Base-by-base conservation (phyloP, 306 rosid genomes). In the Dryas alaskensis region DNA sequence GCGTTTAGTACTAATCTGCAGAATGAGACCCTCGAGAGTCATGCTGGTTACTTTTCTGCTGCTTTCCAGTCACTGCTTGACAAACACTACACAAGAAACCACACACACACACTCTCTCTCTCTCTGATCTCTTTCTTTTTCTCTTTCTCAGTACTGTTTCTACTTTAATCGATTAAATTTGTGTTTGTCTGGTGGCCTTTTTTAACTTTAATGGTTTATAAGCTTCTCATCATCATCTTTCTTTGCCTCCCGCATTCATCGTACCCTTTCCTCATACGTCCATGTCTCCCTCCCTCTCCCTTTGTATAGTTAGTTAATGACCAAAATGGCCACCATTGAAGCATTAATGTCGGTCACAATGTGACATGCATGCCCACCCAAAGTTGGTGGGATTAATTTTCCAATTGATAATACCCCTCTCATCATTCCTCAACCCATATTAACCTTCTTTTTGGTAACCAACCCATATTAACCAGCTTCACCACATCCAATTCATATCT, bases 221-320 rank as follows among this genome's bases (percentile, higher is more conserved):
- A 75, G 76, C 69, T 79, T 71, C 78, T 73, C 57, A 54, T 57
- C 54, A 13, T 43, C 65, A 46, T 72, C 57, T 67, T 70, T 73
- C 49, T 70, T 85, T 55, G 80, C 85, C 86, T 85, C 97, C 96
- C 96, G 89, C 92, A 85, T 89, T 86, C 85, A 72, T 82, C 86
- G 92, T 89, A 85, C 93, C 72, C 77, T 83, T 78, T 73, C 60
- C 48, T 88, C 83, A 85, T 84, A 81, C 73, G 91, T 86, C 89
- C 39, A 27, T 84, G 83, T 89, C 89, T 51, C 68, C 68, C 49
- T 57, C 46, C 11, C 61, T 16, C 13, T 76, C 78, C 65, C 88
- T 22, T 64, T 65, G 42, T 45, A 10, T 45, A 48, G 37, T 31
- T 31, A 31, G 37, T 31, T 31, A 31, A 31, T 31, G 37, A 31